phyloP scores from a whole-genome alignment of 768 basidiomycete genomes.

The Amanita brunnescens region DNA sequence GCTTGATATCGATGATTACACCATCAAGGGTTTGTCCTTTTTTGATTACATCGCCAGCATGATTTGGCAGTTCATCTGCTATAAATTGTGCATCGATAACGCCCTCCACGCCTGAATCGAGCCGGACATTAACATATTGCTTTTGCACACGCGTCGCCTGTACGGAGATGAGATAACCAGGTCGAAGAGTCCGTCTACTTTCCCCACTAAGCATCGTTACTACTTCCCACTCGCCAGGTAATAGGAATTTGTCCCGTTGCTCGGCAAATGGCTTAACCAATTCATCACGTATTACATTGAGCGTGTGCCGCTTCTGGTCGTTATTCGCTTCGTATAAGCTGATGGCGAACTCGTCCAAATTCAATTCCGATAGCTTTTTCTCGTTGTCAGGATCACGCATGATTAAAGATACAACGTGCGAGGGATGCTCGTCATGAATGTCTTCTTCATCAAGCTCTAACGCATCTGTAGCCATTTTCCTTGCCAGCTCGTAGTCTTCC shows the following conservation, averaged over 20 bases:
- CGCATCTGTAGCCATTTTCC: conserved; percentile 97
- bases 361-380: conserved; percentile 80
- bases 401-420: conserved; percentile 77
- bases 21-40: conserved; percentile 77
- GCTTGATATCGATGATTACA: conserved; percentile 65
- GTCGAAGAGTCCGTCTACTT: conserved; percentile 64
- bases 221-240: conserved; percentile 69
- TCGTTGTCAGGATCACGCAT: conserved; percentile 77
- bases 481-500: conserved; percentile 94
- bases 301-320: conserved; percentile 81
- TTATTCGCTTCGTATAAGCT: conserved; percentile 79
- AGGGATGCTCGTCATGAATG: conserved; percentile 85
- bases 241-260: conserved; percentile 51
- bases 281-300: conserved; percentile 85
- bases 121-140: conserved; percentile 50
- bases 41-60: conserved; percentile 43
- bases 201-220: conserved; percentile 96
- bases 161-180: conserved; percentile 77
- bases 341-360: conserved; percentile 92
- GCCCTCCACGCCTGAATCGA: conserved; percentile 94
- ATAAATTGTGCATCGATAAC: conserved; percentile 55
- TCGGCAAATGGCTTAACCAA: conserved; percentile 77
- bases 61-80: conserved; percentile 33
- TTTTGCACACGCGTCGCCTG: conserved; percentile 49
- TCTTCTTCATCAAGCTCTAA: conserved; percentile 98